Percentiles rank a stretch among this genome's conserved stretches.
phyloP scores from a whole-genome alignment of 352 stramenopile species.

The Globisporangium nagaii region DNA sequence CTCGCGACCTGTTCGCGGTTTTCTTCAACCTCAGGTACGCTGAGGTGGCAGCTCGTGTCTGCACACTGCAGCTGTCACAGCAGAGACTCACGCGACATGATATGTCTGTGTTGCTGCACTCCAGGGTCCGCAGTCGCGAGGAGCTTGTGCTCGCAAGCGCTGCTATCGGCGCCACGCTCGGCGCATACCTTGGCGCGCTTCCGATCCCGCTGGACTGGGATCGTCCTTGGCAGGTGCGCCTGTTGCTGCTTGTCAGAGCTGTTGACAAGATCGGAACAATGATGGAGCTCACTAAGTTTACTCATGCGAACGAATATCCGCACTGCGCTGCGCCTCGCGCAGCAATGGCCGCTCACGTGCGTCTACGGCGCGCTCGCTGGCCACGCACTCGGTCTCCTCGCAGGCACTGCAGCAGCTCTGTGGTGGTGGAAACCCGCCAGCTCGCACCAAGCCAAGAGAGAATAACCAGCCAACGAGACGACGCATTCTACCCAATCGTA shows the following conservation, averaged over 20 bases:
- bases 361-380: conserved; percentile 63
- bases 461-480: background rate
- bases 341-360: conserved; percentile 86
- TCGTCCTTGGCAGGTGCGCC: conserved; percentile 78
- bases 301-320: too few species aligned
- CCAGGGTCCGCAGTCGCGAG: conserved; percentile 29
- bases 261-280: too few species aligned
- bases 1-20: conserved; percentile 43
- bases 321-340: too few species aligned
- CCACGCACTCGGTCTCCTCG: conserved; percentile 32
- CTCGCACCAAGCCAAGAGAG: background rate
- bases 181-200: conserved; percentile 67
- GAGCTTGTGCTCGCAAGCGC: conserved; percentile 52
- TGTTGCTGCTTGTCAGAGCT: background rate
- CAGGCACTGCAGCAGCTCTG: background rate
- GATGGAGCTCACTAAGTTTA: too few species aligned
- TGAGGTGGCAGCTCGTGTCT: too few species aligned
- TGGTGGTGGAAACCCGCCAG: background rate
- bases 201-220: conserved; percentile 86
- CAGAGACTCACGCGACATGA: too few species aligned
- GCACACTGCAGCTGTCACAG: too few species aligned
- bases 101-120: background rate
- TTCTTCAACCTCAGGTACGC: conserved; percentile 50
- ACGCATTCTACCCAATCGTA: background rate
- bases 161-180: conserved; percentile 49